Evolutionary conservation across 306 rosid genomes (phyloP).

Genomic region (Corylus heterophylla): DNA sequence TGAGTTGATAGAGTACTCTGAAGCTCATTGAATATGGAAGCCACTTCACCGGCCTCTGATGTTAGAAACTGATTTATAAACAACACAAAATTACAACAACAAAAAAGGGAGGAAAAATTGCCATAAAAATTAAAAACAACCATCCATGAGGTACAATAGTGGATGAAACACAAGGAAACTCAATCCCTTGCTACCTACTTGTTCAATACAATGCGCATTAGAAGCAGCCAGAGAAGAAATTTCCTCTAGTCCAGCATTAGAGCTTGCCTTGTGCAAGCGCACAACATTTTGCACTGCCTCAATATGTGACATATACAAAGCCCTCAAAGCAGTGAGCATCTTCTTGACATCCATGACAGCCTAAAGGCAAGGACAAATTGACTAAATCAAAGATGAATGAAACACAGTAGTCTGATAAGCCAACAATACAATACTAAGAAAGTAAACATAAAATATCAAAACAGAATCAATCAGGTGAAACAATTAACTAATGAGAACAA

Average conservation of each 20-base stretch:
- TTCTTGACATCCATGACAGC: slow-evolving; percentile 60
- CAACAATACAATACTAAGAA: background rate
- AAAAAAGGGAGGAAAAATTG: background rate
- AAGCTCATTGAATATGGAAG: slow-evolving; percentile 66
- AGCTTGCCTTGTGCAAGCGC: slow-evolving; percentile 77
- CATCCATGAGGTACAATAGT: background rate
- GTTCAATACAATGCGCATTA: slow-evolving; percentile 60
- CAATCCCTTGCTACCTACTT: slow-evolving; percentile 46
- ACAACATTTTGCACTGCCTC: slow-evolving; percentile 92
- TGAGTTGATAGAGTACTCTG: slow-evolving; percentile 69
- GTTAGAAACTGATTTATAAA: slow-evolving; percentile 63
- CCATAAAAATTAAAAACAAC: background rate
- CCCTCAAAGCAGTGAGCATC: slow-evolving; percentile 61
- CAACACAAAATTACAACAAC: background rate
- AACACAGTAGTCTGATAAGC: background rate
- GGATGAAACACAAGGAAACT: background rate
- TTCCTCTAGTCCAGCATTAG: slow-evolving; percentile 75
- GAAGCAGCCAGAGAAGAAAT: slow-evolving; percentile 63
- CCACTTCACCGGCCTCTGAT: slow-evolving; percentile 53
- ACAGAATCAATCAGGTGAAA: background rate
- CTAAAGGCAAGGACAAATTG: slow-evolving; percentile 34
- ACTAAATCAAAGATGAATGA: slow-evolving; percentile 4
- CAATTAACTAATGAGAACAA: background rate
- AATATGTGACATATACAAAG: slow-evolving; percentile 60
- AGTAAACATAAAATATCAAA: slow-evolving; percentile 2